Evolutionary conservation across 495 filamentous ascomycete genomes (phyloP).

Genomic region (Lasiosphaeriaceae sp.): DNA sequence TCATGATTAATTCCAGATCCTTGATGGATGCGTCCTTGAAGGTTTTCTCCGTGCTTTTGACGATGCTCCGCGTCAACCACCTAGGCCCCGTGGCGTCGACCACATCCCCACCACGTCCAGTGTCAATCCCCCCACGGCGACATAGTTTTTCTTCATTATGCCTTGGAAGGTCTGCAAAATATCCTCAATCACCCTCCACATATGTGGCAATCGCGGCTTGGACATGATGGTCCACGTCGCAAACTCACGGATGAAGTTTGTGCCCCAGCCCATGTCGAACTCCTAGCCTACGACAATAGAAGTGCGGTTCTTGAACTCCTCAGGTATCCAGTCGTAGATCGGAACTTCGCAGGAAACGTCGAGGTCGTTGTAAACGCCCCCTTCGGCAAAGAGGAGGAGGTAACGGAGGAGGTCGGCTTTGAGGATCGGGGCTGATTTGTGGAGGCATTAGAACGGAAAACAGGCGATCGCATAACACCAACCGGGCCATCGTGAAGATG

Average conservation of each 20-base stretch:
- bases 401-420: slow-evolving; percentile 15
- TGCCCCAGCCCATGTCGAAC: slow-evolving; percentile 12
- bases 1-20: not conserved
- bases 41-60: not conserved
- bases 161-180: not conserved
- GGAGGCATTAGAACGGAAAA: no score
- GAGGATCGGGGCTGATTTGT: slow-evolving; percentile 9
- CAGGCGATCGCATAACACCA: no score
- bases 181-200: slow-evolving; percentile 9
- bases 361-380: slow-evolving; percentile 13
- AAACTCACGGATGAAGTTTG: slow-evolving; percentile 9
- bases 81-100: slow-evolving; percentile 10
- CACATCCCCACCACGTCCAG: slow-evolving; percentile 10
- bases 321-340: slow-evolving; percentile 7
- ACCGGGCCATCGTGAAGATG: no score
- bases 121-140: not conserved
- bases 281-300: slow-evolving; percentile 13
- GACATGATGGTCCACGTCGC: slow-evolving; percentile 11
- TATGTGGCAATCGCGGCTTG: slow-evolving; percentile 1
- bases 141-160: not conserved
- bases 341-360: slow-evolving; percentile 12
- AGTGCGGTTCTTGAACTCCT: not conserved
- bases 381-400: slow-evolving; percentile 14
- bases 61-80: slow-evolving; percentile 2
- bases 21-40: not conserved